phyloP scores from a whole-genome alignment of 352 stramenopile genomes.

The Phytophthora aleatoria region DNA sequence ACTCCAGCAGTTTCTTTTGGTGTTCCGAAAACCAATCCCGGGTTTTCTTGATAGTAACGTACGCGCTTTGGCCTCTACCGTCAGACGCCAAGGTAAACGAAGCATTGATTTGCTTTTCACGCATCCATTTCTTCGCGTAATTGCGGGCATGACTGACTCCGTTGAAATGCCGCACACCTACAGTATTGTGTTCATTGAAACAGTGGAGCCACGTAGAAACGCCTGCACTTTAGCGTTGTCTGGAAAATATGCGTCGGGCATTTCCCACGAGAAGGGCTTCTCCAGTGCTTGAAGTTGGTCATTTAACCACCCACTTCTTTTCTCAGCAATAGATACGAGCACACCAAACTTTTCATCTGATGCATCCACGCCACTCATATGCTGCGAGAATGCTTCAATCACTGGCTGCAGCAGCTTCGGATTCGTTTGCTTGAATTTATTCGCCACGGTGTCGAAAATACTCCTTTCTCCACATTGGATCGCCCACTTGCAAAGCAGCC shows the following conservation, averaged over 20 bases:
- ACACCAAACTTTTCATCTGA: background rate
- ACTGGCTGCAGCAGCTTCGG: conserved; percentile 1
- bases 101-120: conserved; percentile 5
- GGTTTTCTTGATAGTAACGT: conserved; percentile 4
- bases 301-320: conserved; percentile 11
- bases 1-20: conserved; percentile 7
- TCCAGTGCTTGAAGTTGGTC: background rate
- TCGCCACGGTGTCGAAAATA: conserved; percentile 3
- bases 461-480: conserved; percentile 1
- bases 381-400: conserved; percentile 7
- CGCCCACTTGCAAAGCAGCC: conserved; percentile 9
- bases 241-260: conserved; percentile 11
- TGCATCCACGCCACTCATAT: background rate
- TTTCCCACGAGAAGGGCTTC: conserved; percentile 22
- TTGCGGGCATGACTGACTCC: background rate
- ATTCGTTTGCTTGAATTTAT: conserved; percentile 14
- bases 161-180: background rate
- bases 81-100: background rate
- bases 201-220: conserved; percentile 16
- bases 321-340: conserved; percentile 4
- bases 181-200: conserved; percentile 4
- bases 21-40: conserved; percentile 5
- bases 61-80: conserved; percentile 1
- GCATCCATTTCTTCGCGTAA: conserved; percentile 3
- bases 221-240: conserved; percentile 12